Evolutionary conservation across 441 rosid genomes (phyloP), one percentile per base, ranked within the genome.

Genomic region (Gossypium aridum): DNA sequence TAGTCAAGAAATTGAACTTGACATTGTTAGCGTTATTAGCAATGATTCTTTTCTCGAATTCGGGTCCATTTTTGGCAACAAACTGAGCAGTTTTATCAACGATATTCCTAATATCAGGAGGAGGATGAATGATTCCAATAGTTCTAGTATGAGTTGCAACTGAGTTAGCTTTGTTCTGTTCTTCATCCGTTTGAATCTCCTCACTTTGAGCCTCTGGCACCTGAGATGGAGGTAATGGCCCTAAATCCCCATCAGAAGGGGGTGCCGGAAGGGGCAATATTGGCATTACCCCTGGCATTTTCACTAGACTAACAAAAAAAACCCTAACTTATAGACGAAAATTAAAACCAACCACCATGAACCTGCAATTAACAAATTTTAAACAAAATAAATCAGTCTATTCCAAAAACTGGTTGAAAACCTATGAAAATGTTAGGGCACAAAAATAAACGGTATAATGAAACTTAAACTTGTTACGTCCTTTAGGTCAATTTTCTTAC

Each of bases 121-220:
- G 99, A 19, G 97, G 99, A 72, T 95, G 88, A 70, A 95, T 91
- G 53, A 95, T 95, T 70, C 99, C 98, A n/a, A 95, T 90, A 39
- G 95, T 79, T 77, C 84, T 88, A 0, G 99, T 91, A 82, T 96
- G 99, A 61, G 62, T 93, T 1, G 98, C 93, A 56, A 96, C 86
- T 1, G 97, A 81, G 25, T 74, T 79, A 2, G 82, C 85, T 54
- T 76, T 87, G 77, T 23, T 80, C 65, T 82, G 87, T 76, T 85
- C 91, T 71, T 83, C 91, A 64, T 75, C 82, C 37, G 71, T 70
- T 3, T 77, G 71, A 20, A 28, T 80, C 77, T 89, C 97, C 59
- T 84, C 89, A 28, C 37, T 71, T 56, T 77, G 79, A 57, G 79
- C 76, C 54, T 89, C 97, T 2, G 80, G 65, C 72, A 89, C 70